These are phyloP conservation scores for Garcia nutans DNA, from an alignment of 345 rosid genomes.

Conservation along the genomic window DNA sequence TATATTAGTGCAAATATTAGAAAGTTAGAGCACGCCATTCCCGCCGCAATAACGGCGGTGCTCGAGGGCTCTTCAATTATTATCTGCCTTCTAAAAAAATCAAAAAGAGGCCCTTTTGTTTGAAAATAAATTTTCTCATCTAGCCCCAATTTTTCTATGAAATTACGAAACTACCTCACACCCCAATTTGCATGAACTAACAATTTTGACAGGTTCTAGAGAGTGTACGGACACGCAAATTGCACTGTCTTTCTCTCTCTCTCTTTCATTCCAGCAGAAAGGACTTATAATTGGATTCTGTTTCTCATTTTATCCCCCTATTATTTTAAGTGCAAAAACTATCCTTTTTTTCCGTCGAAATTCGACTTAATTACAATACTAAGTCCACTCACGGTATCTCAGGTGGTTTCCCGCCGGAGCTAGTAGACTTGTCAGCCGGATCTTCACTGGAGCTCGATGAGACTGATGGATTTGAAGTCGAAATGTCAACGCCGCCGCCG, in stretches of 20 bases:
- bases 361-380: constrained; percentile 7
- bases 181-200: constrained; percentile 36
- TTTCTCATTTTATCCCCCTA: constrained; percentile 4
- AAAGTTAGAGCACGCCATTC: constrained; percentile 60
- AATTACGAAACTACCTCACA: constrained; percentile 45
- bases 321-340: not conserved
- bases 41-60: constrained; percentile 88
- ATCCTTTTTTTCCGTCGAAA: not conserved
- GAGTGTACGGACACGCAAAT: constrained; percentile 45
- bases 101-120: constrained; percentile 2
- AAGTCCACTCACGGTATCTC: constrained; percentile 83
- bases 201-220: constrained; percentile 20
- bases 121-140: constrained; percentile 19
- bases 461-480: constrained; percentile 64
- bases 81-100: not conserved
- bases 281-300: constrained; percentile 16
- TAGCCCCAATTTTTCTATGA: constrained; percentile 12
- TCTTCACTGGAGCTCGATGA: constrained; percentile 89
- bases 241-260: constrained; percentile 30
- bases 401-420: constrained; percentile 62
- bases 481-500: constrained; percentile 35
- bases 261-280: not conserved
- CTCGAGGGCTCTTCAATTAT: constrained; percentile 24
- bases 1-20: not conserved
- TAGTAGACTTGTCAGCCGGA: constrained; percentile 72